Evolutionary conservation across 441 rosid genomes (phyloP), one percentile per base, ranked within the genome.

Genomic region (Viola pubescens): DNA sequence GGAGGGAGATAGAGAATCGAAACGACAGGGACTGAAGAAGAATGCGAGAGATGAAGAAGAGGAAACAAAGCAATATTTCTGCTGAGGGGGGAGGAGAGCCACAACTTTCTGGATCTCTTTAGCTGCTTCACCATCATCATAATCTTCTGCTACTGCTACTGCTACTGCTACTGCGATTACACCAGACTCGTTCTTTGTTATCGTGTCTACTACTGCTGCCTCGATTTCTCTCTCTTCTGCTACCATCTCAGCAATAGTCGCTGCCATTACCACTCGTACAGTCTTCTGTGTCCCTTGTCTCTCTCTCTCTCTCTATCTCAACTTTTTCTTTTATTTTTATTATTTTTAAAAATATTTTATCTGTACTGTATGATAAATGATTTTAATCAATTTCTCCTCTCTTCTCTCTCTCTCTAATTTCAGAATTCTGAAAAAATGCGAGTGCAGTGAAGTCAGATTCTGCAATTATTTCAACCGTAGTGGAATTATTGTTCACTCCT

Each of bases 161-260:
- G 26, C 26, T 52, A 26, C 12, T 26, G 34, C 19, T 9, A 60
- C 52, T 44, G 44, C 40, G 9, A 47, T 19, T 46, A 6, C 2
- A 9, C 11, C 26, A 19, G 9, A 3, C 39, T 37, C 39, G 5
- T 34, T 26, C 38, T 47, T 11, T 50, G 57, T 48, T 39, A 34
- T 34, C 64, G 58, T 34, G 7, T 48, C 55, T 37, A 19, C 26
- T 19, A 19, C 26, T 19, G 26, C 57, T 56, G 57, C 52, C 34
- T 58, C 68, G 26, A 50, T 59, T 43, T 66, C 67, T 59, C 68
- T 67, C 56, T 64, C 73, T 12, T 48, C 72, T 50, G 62, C 72
- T 56, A 54, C 62, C 42, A 9, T 54, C 58, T 10, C 65, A 67
- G 71, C 62, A 59, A 61, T 12, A 65, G 62, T 56, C 64, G 61